These are phyloP conservation scores for Aspergillus ruber DNA, from an alignment of 2,329 filamentous ascomycete species.

Conservation along the genomic window DNA sequence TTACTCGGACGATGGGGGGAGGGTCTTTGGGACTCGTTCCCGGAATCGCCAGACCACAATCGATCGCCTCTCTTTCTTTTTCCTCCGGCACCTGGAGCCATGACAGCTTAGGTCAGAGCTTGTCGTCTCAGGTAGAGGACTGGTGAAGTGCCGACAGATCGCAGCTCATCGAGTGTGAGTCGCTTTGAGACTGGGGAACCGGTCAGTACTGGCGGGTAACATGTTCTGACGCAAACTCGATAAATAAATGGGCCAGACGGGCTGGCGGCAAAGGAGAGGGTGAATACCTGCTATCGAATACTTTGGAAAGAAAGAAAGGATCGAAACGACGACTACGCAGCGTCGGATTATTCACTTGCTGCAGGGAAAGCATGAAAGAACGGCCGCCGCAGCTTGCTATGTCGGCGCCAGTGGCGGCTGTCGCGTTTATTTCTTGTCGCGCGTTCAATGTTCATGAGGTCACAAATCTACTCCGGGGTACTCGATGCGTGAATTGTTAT, in stretches of 20 bases:
- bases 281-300: neutral
- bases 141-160: constrained; percentile 19
- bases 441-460: neutral
- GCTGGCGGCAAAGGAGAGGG: neutral
- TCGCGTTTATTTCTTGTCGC: neutral
- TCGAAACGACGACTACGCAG: neutral
- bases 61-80: constrained; percentile 52
- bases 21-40: constrained; percentile 35
- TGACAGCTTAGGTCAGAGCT: constrained; percentile 28
- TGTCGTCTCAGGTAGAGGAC: constrained; percentile 21
- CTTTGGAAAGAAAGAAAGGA: neutral
- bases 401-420: neutral
- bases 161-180: constrained; percentile 26
- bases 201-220: neutral
- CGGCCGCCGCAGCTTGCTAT: neutral
- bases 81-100: constrained; percentile 45
- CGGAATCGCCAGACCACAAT: constrained; percentile 38
- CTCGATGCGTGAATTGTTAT: neutral
- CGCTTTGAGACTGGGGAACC: neutral
- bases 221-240: neutral
- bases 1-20: constrained; percentile 43
- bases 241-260: neutral
- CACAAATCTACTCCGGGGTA: neutral
- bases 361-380: neutral
- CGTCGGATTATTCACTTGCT: neutral